Conservation (phyloP, 75 land plant species). For the Pseudotsuga menziesii region DNA sequence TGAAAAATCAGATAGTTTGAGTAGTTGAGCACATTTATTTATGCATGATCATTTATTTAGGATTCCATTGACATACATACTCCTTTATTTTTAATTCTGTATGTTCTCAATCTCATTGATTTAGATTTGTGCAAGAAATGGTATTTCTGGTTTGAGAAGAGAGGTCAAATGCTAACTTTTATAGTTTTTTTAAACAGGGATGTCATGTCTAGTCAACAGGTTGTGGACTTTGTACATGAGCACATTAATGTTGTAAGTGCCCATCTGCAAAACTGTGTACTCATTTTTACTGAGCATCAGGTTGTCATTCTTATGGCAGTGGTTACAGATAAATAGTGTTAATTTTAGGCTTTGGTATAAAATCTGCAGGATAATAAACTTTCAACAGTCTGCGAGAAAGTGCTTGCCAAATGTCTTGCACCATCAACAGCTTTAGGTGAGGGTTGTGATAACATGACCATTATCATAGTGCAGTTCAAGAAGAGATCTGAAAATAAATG, state of each 20-base stretch:
- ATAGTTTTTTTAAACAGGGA: conserved; percentile 46
- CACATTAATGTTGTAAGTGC: conserved; percentile 51
- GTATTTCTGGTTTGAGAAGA: conserved; percentile 11
- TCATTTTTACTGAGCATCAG: background rate
- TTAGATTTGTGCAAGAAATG: conserved; percentile 13
- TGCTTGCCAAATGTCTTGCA: conserved; percentile 79
- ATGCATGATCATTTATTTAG: background rate
- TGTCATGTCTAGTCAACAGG: conserved; percentile 86
- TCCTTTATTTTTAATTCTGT: background rate
- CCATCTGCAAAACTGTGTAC: background rate
- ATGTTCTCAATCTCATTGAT: background rate
- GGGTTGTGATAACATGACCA: conserved; percentile 97
- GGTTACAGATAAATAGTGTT: background rate
- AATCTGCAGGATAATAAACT: conserved; percentile 58
- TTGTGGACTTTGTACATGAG: conserved; percentile 80
- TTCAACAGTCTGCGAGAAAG: conserved; percentile 71
- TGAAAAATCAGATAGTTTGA: background rate
- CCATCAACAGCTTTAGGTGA: conserved; percentile 76
- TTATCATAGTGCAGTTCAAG: conserved; percentile 86
- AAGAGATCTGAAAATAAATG: conserved; percentile 12
- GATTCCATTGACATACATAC: background rate
- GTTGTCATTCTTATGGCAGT: background rate
- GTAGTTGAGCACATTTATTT: background rate
- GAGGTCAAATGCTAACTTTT: conserved; percentile 1
- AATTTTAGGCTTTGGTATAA: background rate